Conservation (phyloP, 2,329 filamentous ascomycete genomes). For the Apiospora rasikravindrae region DNA sequence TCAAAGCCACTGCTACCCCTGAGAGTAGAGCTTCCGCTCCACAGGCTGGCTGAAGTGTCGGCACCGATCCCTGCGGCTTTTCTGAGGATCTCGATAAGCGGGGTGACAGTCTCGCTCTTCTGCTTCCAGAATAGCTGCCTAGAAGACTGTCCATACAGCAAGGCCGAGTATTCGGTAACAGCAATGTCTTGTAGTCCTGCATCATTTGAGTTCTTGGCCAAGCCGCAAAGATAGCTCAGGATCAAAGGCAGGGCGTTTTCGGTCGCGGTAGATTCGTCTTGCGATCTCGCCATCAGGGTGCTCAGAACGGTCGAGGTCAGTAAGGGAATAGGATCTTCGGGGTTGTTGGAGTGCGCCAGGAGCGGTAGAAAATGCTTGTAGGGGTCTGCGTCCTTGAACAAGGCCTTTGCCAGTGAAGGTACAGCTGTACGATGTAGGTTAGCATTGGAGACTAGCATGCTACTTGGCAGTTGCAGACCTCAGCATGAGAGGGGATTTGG, state of each 20-base stretch:
- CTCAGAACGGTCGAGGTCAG: conserved; percentile 88
- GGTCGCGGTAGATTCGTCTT: conserved; percentile 68
- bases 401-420: conserved; percentile 75
- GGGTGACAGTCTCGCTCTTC: conserved; percentile 80
- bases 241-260: conserved; percentile 77
- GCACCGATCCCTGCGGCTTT: conserved; percentile 75
- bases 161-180: conserved; percentile 85
- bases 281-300: conserved; percentile 73
- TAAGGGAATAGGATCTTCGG: conserved; percentile 82
- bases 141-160: conserved; percentile 76
- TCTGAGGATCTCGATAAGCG: conserved; percentile 81
- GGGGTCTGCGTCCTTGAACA: conserved; percentile 77
- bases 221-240: conserved; percentile 82
- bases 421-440: conserved; percentile 62
- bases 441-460: conserved; percentile 17
- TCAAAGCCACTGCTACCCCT: conserved; percentile 67
- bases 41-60: conserved; percentile 64
- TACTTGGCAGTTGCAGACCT: not conserved
- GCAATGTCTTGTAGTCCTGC: conserved; percentile 94
- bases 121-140: conserved; percentile 91
- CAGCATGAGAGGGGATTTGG: not conserved
- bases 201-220: conserved; percentile 80
- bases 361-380: conserved; percentile 86
- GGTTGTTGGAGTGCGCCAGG: conserved; percentile 75
- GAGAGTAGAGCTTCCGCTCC: conserved; percentile 59